Conservation (phyloP, 1,284 basidiomycete genomes). For the Cronartium ribicola region DNA sequence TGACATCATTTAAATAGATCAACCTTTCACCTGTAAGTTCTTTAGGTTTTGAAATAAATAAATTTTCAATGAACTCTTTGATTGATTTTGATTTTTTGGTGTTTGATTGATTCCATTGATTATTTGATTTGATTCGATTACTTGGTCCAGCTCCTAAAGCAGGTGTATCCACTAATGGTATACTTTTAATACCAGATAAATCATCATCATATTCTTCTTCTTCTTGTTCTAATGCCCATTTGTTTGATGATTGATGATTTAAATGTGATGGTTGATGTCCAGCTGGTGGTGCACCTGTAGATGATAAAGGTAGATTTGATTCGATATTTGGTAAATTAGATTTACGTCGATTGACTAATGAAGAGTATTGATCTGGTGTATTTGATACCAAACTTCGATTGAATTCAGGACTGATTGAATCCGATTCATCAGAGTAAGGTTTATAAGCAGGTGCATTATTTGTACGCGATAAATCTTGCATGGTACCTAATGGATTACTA, state of each 20-base stretch:
- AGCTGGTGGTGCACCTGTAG: neutral
- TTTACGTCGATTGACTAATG: neutral
- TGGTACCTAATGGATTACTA: conserved; percentile 31
- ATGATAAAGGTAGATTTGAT: neutral
- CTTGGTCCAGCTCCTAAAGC: neutral
- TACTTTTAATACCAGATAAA: conserved; percentile 24
- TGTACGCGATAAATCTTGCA: conserved; percentile 10
- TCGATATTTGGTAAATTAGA: neutral
- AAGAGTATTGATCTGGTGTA: neutral
- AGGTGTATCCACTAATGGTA: conserved; percentile 33
- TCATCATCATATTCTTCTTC: conserved; percentile 25
- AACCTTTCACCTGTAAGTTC: conserved; percentile 39
- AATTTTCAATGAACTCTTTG: neutral
- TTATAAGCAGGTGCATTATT: neutral
- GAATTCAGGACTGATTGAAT: neutral
- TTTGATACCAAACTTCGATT: neutral
- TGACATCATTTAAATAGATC: conserved; percentile 32
- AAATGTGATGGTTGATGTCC: conserved; percentile 3
- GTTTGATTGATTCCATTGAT: neutral
- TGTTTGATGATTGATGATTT: neutral
- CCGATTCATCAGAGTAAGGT: neutral
- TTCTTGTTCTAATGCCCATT: neutral
- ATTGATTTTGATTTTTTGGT: neutral
- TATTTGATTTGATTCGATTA: conserved; percentile 7
- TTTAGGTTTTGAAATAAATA: conserved; percentile 30